phyloP scores from a whole-genome alignment of 1,284 basidiomycete species.

The Coniophora puteana region DNA sequence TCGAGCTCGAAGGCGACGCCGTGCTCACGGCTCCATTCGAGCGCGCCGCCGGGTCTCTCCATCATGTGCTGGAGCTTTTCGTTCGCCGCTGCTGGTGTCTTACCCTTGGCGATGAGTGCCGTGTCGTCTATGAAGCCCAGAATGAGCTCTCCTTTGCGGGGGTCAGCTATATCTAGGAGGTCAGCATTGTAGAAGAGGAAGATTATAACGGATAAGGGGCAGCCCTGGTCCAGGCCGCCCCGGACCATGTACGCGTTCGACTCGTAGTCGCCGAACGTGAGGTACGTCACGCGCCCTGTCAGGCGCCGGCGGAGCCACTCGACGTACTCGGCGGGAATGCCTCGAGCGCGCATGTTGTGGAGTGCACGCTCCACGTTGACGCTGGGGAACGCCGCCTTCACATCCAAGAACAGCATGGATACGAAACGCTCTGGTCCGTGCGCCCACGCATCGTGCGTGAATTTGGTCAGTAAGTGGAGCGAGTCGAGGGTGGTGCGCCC shows the following conservation, averaged over 20 bases:
- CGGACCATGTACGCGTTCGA: conserved; percentile 23
- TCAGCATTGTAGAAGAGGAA: conserved; percentile 21
- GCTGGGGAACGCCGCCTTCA: conserved; percentile 37
- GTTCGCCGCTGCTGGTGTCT: conserved; percentile 3
- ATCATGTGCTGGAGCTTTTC: conserved; percentile 13
- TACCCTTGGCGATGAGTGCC: conserved; percentile 4
- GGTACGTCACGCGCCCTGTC: conserved; percentile 15
- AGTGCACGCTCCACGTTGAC: conserved; percentile 21
- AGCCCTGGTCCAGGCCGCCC: too few species aligned
- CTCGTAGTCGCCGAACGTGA: conserved; percentile 28
- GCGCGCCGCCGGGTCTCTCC: conserved; percentile 2
- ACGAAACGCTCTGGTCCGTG: not conserved
- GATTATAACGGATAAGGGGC: conserved; percentile 16
- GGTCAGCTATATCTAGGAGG: conserved; percentile 12
- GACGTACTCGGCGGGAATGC: conserved; percentile 22
- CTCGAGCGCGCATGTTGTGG: conserved; percentile 26
- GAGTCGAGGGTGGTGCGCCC: conserved; percentile 34
- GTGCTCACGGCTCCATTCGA: conserved; percentile 11
- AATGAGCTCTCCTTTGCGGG: not conserved
- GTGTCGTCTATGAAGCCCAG: conserved; percentile 15
- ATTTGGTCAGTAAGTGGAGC: conserved; percentile 26
- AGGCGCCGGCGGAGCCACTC: conserved; percentile 22
- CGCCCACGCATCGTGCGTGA: conserved; percentile 33
- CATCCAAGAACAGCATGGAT: conserved; percentile 32
- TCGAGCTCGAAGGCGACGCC: conserved; percentile 10